These are phyloP conservation scores for Eucalyptus cloeziana DNA, from an alignment of 345 rosid genomes.

Conservation along the genomic window DNA sequence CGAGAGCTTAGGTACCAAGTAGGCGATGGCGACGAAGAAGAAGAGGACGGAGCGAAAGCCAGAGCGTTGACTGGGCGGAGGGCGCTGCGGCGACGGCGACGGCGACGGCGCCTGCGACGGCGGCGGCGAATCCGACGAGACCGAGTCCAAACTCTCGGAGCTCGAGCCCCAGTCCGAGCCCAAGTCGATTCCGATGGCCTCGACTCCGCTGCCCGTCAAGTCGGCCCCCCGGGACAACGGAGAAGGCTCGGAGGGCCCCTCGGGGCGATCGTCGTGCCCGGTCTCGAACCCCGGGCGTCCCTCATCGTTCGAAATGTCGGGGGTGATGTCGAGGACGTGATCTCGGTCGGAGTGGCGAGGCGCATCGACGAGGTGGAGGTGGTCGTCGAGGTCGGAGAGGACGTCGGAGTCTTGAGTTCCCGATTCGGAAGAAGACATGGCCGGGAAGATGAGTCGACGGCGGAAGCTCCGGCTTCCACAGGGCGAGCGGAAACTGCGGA, in stretches of 20 bases:
- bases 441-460: not conserved
- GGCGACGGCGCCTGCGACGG: not conserved
- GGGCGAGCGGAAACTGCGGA: not conserved
- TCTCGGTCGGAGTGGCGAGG: not conserved
- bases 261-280: not conserved
- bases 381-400: not conserved
- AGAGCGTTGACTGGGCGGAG: conserved; percentile 13
- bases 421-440: not conserved
- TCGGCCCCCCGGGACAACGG: not conserved
- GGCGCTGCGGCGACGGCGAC: not conserved
- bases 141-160: not conserved
- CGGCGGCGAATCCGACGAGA: not conserved
- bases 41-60: conserved; percentile 17
- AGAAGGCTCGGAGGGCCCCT: not conserved
- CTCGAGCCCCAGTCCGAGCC: not conserved
- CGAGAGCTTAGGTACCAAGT: conserved; percentile 10
- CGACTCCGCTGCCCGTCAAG: not conserved
- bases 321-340: not conserved
- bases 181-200: not conserved
- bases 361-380: not conserved
- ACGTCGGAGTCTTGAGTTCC: not conserved
- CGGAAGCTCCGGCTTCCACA: not conserved
- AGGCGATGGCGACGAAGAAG: conserved; percentile 16
- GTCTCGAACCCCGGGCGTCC: not conserved
- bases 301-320: not conserved